Conservation (phyloP, 345 rosid genomes). For the Gynandropsis gynandra region DNA sequence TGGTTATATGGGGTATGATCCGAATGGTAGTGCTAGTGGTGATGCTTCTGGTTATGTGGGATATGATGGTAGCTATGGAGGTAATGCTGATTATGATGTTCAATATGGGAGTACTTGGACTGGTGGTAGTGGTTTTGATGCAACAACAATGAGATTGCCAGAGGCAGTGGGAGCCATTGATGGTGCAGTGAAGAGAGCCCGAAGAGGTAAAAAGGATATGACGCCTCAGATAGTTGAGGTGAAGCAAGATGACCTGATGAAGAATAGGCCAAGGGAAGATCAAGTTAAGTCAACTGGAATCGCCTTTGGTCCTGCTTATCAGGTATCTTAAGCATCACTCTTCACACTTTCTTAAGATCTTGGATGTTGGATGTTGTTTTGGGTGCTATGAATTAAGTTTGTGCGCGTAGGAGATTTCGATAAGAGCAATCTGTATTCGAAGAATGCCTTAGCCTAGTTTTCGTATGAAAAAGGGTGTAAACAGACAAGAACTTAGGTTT, state of each 20-base stretch:
- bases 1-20: conserved; percentile 35
- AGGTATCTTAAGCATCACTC: no score
- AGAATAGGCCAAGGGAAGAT: conserved; percentile 88
- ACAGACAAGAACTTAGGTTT: conserved; percentile 8
- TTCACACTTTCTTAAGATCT: no score
- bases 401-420: no score
- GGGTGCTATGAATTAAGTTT: no score
- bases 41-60: conserved; percentile 23
- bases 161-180: conserved; percentile 30
- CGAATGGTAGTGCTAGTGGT: conserved; percentile 14
- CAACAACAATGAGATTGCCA: conserved; percentile 21
- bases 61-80: conserved; percentile 27
- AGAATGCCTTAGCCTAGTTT: no score
- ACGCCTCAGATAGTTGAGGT: conserved; percentile 78
- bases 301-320: conserved; percentile 76
- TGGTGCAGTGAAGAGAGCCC: conserved; percentile 39
- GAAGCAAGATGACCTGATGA: conserved; percentile 90
- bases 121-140: conserved; percentile 26
- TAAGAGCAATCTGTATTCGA: no score
- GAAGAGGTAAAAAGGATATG: conserved; percentile 67
- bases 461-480: no score
- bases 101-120: conserved; percentile 35
- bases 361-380: no score
- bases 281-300: conserved; percentile 79
- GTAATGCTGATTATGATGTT: conserved; percentile 21